These are phyloP conservation scores for Scedosporium boydii DNA, from an alignment of 2,329 filamentous ascomycete genomes.

Conservation along the genomic window DNA sequence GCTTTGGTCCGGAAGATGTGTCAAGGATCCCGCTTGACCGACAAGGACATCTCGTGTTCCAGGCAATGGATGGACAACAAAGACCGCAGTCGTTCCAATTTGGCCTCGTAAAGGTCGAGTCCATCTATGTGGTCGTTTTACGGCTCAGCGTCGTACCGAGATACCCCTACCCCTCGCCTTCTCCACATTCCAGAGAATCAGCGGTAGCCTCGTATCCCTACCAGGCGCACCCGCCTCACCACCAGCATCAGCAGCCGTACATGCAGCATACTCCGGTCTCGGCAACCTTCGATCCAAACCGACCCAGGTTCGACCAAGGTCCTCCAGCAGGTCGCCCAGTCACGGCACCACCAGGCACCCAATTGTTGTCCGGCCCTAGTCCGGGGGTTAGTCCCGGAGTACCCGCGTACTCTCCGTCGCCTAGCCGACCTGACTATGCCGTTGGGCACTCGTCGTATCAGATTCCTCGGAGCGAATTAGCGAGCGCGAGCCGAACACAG, in stretches of 20 bases:
- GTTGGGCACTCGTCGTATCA: constrained; percentile 38
- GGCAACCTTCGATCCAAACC: constrained; percentile 35
- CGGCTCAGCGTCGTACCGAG: constrained; percentile 28
- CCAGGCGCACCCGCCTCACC: constrained; percentile 22
- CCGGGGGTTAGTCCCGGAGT: constrained; percentile 32
- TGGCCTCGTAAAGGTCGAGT: constrained; percentile 49
- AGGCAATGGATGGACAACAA: constrained; percentile 39
- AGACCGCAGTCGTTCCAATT: constrained; percentile 41
- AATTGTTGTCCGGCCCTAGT: constrained; percentile 27
- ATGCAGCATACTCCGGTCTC: constrained; percentile 36
- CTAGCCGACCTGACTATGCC: constrained; percentile 33
- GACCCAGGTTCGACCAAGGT: constrained; percentile 29
- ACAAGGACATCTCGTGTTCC: constrained; percentile 46
- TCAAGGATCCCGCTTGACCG: constrained; percentile 41
- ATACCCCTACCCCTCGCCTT: constrained; percentile 33
- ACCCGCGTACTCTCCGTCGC: constrained; percentile 36
- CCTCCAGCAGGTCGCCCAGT: constrained; percentile 15
- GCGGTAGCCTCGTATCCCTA: constrained; percentile 26
- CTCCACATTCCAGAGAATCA: constrained; percentile 31
- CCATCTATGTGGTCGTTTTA: constrained; percentile 53
- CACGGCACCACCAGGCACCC: constrained; percentile 18
- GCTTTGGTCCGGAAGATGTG: constrained; percentile 44
- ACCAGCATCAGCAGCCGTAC: constrained; percentile 20
- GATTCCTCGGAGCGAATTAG: constrained; percentile 42
- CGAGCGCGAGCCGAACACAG: constrained; percentile 18